phyloP scores from a whole-genome alignment of 768 basidiomycete species.

The Russula foetens region DNA sequence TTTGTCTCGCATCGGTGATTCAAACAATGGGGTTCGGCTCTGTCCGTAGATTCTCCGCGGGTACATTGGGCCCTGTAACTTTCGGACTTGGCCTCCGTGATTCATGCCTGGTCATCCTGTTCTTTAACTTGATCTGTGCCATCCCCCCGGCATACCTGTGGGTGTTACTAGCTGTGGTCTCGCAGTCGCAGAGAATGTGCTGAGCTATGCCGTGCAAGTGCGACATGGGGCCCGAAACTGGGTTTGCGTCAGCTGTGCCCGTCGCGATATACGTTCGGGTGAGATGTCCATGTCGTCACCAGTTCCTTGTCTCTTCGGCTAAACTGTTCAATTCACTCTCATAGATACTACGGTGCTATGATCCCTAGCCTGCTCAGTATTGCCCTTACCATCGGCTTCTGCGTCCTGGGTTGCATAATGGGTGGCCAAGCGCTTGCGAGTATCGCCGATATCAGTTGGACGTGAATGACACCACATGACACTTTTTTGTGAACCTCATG shows the following conservation, averaged over 20 bases:
- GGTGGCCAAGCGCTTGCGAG: slow-evolving; percentile 54
- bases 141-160: slow-evolving; percentile 38
- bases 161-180: slow-evolving; percentile 2
- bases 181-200: background rate
- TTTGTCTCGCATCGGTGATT: background rate
- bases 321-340: slow-evolving; percentile 6
- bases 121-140: slow-evolving; percentile 39
- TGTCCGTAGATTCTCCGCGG: slow-evolving; percentile 35
- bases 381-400: slow-evolving; percentile 36
- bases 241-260: slow-evolving; percentile 81
- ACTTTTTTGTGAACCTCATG: background rate
- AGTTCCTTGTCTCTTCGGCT: background rate
- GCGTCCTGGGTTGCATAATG: slow-evolving; percentile 51
- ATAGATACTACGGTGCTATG: slow-evolving; percentile 49
- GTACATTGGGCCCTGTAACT: slow-evolving; percentile 37
- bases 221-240: slow-evolving; percentile 71
- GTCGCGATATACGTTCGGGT: slow-evolving; percentile 55
- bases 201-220: slow-evolving; percentile 24
- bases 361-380: slow-evolving; percentile 41
- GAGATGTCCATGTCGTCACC: slow-evolving; percentile 22
- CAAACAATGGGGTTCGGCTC: background rate
- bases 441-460: slow-evolving; percentile 44
- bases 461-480: slow-evolving; percentile 26
- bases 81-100: slow-evolving; percentile 38
- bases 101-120: slow-evolving; percentile 37